Evolutionary conservation across 441 rosid species (phyloP).

Genomic region (Gossypium laxum): DNA sequence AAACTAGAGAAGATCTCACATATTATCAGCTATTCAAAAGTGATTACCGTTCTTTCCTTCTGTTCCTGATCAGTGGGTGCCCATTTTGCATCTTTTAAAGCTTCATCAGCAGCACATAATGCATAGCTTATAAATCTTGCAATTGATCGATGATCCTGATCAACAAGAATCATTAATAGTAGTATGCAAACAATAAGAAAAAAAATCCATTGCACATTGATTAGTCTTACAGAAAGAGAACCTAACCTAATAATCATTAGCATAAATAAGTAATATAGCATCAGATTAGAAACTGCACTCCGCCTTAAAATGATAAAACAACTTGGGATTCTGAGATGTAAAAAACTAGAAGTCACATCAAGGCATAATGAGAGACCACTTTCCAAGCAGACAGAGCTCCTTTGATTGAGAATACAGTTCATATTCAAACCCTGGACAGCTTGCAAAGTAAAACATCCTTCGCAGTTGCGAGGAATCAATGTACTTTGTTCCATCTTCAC

Average conservation of each 20-base stretch:
- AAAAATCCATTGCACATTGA: background rate
- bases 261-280: background rate
- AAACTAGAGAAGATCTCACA: background rate
- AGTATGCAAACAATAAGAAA: conserved; percentile 2
- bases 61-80: conserved; percentile 50
- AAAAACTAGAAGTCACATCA: background rate
- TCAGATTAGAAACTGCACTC: background rate
- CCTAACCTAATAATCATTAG: background rate
- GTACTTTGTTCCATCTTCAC: background rate
- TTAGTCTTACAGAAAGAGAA: background rate
- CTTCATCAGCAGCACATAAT: conserved; percentile 83
- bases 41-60: conserved; percentile 66
- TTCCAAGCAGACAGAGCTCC: background rate
- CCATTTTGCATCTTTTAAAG: conserved; percentile 77
- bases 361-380: background rate
- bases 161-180: conserved; percentile 9
- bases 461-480: background rate
- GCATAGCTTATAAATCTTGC: conserved; percentile 82
- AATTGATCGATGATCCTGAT: conserved; percentile 58
- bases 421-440: background rate
- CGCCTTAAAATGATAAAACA: background rate
- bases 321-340: background rate
- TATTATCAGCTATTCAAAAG: background rate
- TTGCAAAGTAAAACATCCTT: background rate
- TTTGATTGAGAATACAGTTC: background rate